Base-by-base conservation (phyloP, 495 filamentous ascomycete genomes). In the Xylaria intraflava region DNA sequence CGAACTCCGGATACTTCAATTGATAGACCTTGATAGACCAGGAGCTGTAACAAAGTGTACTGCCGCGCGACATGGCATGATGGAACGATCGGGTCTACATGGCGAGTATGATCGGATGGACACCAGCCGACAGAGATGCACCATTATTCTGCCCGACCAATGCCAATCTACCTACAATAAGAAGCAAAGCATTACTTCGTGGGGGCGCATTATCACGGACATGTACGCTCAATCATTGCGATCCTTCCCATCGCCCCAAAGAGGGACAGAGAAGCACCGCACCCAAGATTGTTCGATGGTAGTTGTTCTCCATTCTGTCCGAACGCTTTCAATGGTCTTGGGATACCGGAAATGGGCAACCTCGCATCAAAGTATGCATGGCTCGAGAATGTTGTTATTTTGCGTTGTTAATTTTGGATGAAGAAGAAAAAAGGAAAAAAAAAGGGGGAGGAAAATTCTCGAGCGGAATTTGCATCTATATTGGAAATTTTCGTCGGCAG, bases 161-260 rank as follows among this genome's bases (percentile, higher is more conserved):
- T 43, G 10, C 2, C 20, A 11, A 43, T 22, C 38, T 41, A 24
- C 20, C 6, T 9, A 23, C 40, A 43, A 10, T 40, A 26, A 43
- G 22, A 23, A 20, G 20, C 22, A 6, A 14, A 5, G 38, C 17
- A 6, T 7, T 14, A 7, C 11, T 7, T n/a, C 17, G 22, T 2
- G 35, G 29, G 3, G 6, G 45, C 3, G 43, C 43, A 29, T 29
- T 12, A 29, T 30, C 17, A 17, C n/a, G 27, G 30, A 17, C 27
- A 73, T 78, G 74, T 78, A 74, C 72, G 75, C 62, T 65, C 72
- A 75, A 77, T 77, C 74, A 78, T 78, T 78, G 75, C 75, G 75
- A 65, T 69, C 75, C 71, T 71, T 63, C 71, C 64, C 72, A 78
- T 53, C 50, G 68, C 56, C 59, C 59, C 60, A 57, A 50, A 24